These are phyloP conservation scores for Berberis vulgaris DNA, from an alignment of 164 flowering plant genomes.

Conservation along the genomic window DNA sequence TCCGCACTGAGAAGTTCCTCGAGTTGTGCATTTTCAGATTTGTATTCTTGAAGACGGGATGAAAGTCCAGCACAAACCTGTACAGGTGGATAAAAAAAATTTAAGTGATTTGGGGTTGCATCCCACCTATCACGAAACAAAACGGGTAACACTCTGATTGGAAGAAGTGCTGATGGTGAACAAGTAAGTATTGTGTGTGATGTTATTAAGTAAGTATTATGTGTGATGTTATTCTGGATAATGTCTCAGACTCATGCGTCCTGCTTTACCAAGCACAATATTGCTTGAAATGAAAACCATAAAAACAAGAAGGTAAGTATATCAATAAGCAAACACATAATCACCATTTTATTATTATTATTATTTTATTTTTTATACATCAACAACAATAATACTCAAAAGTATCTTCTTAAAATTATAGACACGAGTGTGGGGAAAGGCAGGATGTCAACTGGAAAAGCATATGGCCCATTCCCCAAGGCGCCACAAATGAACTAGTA, in stretches of 20 bases:
- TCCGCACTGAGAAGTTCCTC: slow-evolving; percentile 94
- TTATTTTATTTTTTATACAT: too few relatives aligned
- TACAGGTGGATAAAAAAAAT: slow-evolving; percentile 2
- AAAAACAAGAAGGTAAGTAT: too few relatives aligned
- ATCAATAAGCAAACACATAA: too few relatives aligned
- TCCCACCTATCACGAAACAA: neutral
- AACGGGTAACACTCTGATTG: neutral
- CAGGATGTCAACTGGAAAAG: too few relatives aligned
- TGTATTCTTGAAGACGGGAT: slow-evolving; percentile 93
- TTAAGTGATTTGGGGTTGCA: neutral
- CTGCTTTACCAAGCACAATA: neutral
- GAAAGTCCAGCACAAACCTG: slow-evolving; percentile 98
- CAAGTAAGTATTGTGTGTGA: neutral
- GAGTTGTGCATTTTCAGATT: slow-evolving; percentile 94
- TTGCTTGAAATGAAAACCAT: too few relatives aligned
- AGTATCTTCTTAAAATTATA: too few relatives aligned
- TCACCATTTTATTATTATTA: too few relatives aligned
- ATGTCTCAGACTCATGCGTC: neutral
- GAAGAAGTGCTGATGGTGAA: too few relatives aligned
- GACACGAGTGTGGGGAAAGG: too few relatives aligned
- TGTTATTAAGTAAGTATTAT: neutral
- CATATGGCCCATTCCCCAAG: too few relatives aligned
- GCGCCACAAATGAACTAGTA: too few relatives aligned
- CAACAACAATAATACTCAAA: too few relatives aligned
- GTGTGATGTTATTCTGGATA: neutral